phyloP scores from a whole-genome alignment of 352 stramenopile species.

The Globisporangium cystogenes region DNA sequence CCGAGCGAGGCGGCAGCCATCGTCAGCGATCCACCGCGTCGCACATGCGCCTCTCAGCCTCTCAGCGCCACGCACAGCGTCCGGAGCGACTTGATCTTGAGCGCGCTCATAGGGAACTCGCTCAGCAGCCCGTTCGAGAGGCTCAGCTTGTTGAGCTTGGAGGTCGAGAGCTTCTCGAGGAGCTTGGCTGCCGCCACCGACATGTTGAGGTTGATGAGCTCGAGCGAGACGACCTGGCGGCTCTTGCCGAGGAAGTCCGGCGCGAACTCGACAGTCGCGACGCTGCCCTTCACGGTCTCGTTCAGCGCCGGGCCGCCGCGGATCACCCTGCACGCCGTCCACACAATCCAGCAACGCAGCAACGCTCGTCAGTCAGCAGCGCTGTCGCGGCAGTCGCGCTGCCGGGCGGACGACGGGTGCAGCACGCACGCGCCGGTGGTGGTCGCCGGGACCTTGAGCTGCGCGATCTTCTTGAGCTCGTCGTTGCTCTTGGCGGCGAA shows the following conservation, averaged over 20 bases:
- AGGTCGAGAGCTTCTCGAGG: not conserved
- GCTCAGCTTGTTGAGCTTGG: slow-evolving; percentile 3
- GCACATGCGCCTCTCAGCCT: not conserved
- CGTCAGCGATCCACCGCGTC: not conserved
- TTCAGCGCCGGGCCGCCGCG: not conserved
- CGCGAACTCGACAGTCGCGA: slow-evolving; percentile 1
- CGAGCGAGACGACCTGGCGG: not conserved
- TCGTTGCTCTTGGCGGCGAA: slow-evolving; percentile 2
- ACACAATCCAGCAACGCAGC: too few species aligned
- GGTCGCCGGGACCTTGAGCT: not conserved
- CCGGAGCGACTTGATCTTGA: slow-evolving; percentile 5
- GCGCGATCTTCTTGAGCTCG: slow-evolving; percentile 2
- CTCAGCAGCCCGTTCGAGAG: slow-evolving; percentile 4
- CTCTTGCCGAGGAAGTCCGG: slow-evolving; percentile 3
- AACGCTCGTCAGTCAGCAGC: too few species aligned
- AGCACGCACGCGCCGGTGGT: not conserved
- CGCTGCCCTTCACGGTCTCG: not conserved
- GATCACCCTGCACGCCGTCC: not conserved
- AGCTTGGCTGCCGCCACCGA: not conserved
- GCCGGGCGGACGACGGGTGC: too few species aligned
- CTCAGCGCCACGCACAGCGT: not conserved
- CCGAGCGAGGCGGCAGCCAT: not conserved
- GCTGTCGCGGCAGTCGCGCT: too few species aligned
- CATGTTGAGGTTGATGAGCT: slow-evolving; percentile 5
- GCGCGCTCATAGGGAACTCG: slow-evolving; percentile 1